phyloP scores from a whole-genome alignment of 805 yeast genomes.

The Yarrowia osloensis region DNA sequence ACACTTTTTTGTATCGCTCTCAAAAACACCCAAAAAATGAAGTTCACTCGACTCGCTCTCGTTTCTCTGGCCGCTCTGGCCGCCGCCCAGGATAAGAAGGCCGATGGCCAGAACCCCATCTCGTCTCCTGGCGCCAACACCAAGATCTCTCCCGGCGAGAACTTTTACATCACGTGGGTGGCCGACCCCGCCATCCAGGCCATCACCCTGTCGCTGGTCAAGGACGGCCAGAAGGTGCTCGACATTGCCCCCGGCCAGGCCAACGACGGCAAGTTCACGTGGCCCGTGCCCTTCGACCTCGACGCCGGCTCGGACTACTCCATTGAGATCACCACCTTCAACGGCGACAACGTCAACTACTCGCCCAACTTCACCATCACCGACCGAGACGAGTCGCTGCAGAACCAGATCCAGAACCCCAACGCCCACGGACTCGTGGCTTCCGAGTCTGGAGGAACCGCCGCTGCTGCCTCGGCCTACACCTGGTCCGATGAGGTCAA shows the following conservation, averaged over 20 bases:
- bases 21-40: constrained; percentile 21
- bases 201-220: constrained; percentile 5
- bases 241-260: constrained; percentile 25
- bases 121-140: constrained; percentile 15
- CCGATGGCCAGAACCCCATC: constrained; percentile 29
- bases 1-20: too few species aligned
- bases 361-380: constrained; percentile 26
- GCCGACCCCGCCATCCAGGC: constrained; percentile 30
- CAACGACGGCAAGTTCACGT: constrained; percentile 27
- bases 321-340: constrained; percentile 29
- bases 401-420: constrained; percentile 30
- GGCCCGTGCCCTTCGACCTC: constrained; percentile 27
- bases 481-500: constrained; percentile 19
- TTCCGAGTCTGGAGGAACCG: constrained; percentile 22
- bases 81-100: constrained; percentile 22
- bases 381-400: constrained; percentile 15
- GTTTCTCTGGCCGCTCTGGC: constrained; percentile 28
- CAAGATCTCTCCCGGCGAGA: constrained; percentile 29
- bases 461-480: constrained; percentile 17
- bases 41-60: constrained; percentile 32
- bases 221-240: constrained; percentile 19
- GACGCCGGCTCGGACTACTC: constrained; percentile 26
- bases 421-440: constrained; percentile 32
- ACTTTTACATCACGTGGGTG: constrained; percentile 30
- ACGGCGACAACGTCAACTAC: constrained; percentile 28